Evolutionary conservation across 2,329 filamentous ascomycete species (phyloP).

Genomic region (Coleophoma crateriformis): DNA sequence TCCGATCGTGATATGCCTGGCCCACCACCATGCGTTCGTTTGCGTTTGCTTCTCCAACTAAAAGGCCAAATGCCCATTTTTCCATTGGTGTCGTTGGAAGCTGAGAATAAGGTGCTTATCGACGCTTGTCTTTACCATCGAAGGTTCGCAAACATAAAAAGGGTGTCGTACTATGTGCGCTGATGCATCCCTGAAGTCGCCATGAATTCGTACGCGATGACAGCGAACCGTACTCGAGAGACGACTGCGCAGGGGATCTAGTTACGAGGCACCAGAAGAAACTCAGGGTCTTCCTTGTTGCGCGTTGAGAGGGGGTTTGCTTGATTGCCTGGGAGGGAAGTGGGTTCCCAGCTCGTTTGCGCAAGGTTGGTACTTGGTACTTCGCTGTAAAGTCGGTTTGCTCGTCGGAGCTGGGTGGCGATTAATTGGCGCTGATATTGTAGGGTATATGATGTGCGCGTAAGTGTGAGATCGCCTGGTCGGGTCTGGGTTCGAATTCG

Average conservation of each 20-base stretch:
- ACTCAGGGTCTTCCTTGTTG: neutral
- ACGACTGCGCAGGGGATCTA: neutral
- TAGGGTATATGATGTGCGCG: too few species aligned
- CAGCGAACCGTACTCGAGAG: neutral
- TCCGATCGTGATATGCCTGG: conserved; percentile 48
- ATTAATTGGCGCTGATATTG: too few species aligned
- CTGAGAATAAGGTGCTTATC: neutral
- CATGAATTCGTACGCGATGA: neutral
- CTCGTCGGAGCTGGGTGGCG: too few species aligned
- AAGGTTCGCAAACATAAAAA: neutral
- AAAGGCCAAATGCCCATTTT: conserved; percentile 82
- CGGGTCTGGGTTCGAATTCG: neutral
- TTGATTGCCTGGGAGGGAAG: neutral
- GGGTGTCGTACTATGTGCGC: neutral
- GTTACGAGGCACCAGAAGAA: neutral
- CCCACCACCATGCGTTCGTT: conserved; percentile 44
- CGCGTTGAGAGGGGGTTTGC: neutral
- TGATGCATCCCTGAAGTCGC: neutral
- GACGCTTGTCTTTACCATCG: neutral
- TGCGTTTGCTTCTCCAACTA: conserved; percentile 65
- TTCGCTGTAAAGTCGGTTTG: too few species aligned
- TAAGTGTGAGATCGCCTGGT: neutral
- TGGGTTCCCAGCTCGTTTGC: neutral
- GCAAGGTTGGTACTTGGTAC: too few species aligned
- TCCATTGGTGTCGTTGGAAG: conserved; percentile 17